Evolutionary conservation across 139 green algal species (phyloP).

Genomic region (Chlorella sp.): DNA sequence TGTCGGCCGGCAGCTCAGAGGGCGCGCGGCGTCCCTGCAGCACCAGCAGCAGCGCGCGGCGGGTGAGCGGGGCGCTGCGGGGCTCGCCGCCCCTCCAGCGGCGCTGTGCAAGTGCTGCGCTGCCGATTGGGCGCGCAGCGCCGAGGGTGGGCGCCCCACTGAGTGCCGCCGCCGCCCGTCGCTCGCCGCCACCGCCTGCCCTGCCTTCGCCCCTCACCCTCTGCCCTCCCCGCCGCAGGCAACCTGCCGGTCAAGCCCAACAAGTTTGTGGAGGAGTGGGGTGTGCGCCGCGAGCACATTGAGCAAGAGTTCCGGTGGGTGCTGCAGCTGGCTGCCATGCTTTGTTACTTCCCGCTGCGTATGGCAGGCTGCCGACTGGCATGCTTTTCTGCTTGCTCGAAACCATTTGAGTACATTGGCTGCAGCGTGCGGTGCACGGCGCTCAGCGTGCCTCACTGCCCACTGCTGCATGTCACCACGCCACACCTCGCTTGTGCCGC

Average conservation of each 20-base stretch:
- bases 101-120: no score
- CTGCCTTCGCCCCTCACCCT: not conserved
- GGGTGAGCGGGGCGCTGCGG: not conserved
- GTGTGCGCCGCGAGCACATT: conserved; percentile 55
- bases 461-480: no score
- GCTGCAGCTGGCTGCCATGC: not conserved
- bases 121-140: not conserved
- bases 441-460: no score
- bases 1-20: conserved; percentile 4
- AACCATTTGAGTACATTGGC: no score
- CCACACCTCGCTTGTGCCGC: no score
- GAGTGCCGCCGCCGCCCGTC: no score
- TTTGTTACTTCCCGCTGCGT: no score
- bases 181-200: not conserved
- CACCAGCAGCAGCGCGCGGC: conserved; percentile 27
- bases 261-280: conserved; percentile 65
- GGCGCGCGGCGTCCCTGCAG: conserved; percentile 5
- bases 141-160: not conserved
- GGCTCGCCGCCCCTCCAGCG: no score
- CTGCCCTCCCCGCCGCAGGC: conserved; percentile 20
- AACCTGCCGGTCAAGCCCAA: conserved; percentile 66
- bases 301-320: conserved; percentile 51
- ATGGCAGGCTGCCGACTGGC: no score
- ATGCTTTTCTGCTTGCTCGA: no score
- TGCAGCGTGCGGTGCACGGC: no score